These are phyloP conservation scores for Podila horticola DNA, from an alignment of 192 early-diverging fungal species.

Conservation along the genomic window DNA sequence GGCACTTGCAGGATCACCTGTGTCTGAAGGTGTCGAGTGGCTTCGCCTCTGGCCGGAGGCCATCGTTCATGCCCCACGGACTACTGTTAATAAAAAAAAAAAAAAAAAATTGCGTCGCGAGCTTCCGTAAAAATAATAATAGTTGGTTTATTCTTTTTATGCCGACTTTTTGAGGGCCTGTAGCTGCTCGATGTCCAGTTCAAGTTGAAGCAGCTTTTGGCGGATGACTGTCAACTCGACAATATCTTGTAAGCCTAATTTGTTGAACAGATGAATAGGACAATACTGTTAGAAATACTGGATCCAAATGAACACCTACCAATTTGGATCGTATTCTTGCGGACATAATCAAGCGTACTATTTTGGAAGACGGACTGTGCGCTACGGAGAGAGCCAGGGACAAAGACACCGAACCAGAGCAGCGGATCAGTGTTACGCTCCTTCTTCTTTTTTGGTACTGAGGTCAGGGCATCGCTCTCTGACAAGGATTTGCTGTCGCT, in stretches of 20 bases:
- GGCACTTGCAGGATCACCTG: too few species aligned
- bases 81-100: too few species aligned
- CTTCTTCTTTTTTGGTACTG: conserved; percentile 25
- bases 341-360: conserved; percentile 17
- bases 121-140: too few species aligned
- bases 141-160: too few species aligned
- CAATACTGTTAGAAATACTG: background rate
- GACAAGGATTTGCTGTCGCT: background rate
- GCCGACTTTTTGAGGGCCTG: background rate
- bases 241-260: conserved; percentile 32
- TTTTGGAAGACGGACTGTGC: conserved; percentile 37
- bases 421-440: conserved; percentile 43
- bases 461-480: background rate
- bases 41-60: too few species aligned
- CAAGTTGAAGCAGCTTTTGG: conserved; percentile 21
- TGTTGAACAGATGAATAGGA: background rate
- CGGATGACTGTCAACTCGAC: conserved; percentile 26
- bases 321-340: background rate
- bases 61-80: too few species aligned
- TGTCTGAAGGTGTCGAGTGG: too few species aligned
- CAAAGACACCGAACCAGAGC: conserved; percentile 51
- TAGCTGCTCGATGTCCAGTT: conserved; percentile 12
- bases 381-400: conserved; percentile 33
- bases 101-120: too few species aligned
- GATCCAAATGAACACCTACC: background rate